A percentile compares a stretch with the other conserved stretches of the same genome.
phyloP scores from a whole-genome alignment of 2,329 filamentous ascomycete species.

The Apiospora kogelbergensis region DNA sequence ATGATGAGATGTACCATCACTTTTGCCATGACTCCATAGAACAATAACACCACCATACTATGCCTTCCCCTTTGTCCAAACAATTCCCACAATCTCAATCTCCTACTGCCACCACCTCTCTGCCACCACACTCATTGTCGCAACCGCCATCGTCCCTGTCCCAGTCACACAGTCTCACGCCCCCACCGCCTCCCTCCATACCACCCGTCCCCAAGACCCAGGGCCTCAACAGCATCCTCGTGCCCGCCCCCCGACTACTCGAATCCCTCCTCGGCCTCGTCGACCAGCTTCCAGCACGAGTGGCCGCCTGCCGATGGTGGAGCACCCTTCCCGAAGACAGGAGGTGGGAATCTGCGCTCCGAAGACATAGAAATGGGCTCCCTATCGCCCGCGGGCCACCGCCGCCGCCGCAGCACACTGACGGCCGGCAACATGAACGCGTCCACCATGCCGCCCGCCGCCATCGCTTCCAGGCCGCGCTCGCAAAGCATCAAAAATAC shows the following conservation, averaged over 20 bases:
- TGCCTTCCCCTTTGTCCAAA: constrained; percentile 16
- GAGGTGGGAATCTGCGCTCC: constrained; percentile 25
- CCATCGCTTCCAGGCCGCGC: constrained; percentile 24
- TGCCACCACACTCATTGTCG: background rate
- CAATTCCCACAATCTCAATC: background rate
- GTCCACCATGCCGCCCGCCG: constrained; percentile 17
- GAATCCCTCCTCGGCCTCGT: constrained; percentile 32
- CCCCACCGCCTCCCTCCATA: constrained; percentile 1
- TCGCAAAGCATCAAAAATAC: constrained; percentile 28
- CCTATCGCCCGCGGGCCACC: constrained; percentile 48
- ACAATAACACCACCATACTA: constrained; percentile 8
- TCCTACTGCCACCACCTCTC: background rate
- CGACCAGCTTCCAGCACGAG: constrained; percentile 34
- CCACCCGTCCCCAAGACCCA: constrained; percentile 13
- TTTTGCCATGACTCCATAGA: constrained; percentile 4
- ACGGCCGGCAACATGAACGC: constrained; percentile 36
- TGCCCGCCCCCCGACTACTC: constrained; percentile 25
- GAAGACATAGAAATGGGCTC: constrained; percentile 58
- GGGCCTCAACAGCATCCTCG: constrained; percentile 22
- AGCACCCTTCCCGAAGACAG: constrained; percentile 22
- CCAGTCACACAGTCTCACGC: constrained; percentile 5
- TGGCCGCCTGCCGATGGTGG: constrained; percentile 27
- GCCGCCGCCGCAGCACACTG: constrained; percentile 56
- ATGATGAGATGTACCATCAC: constrained; percentile 3
- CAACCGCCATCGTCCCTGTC: background rate